phyloP scores from a whole-genome alignment of 2,329 filamentous ascomycete genomes.

The Monosporascus sp. region DNA sequence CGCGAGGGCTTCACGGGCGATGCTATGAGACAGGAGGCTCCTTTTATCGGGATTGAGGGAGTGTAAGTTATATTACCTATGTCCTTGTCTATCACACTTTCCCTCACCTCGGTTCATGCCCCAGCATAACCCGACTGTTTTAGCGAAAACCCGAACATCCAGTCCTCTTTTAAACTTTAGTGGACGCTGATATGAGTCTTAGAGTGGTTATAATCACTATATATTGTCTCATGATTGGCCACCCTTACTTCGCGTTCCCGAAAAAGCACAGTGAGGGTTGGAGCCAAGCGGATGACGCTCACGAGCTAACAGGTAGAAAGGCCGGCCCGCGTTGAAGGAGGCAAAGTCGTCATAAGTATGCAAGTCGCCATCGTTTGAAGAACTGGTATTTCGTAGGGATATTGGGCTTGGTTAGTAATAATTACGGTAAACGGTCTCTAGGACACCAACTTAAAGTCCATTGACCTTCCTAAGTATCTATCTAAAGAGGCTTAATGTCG shows the following conservation, averaged over 20 bases:
- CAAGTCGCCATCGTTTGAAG: no score
- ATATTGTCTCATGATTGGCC: conserved; percentile 12
- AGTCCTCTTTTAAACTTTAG: no score
- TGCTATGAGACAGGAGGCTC: conserved; percentile 41
- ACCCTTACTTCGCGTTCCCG: conserved; percentile 1
- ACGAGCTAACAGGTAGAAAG: not conserved
- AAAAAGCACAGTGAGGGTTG: not conserved
- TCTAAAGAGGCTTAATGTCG: no score
- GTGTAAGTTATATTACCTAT: conserved; percentile 13
- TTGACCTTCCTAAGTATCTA: no score
- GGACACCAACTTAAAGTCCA: no score
- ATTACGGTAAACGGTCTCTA: no score
- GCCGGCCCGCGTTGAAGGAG: no score
- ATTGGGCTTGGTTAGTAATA: no score
- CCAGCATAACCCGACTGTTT: no score
- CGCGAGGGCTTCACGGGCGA: conserved; percentile 49
- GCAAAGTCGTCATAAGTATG: no score
- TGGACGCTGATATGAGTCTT: not conserved
- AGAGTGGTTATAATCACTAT: conserved; percentile 7
- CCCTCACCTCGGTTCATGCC: no score
- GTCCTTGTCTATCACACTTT: not conserved
- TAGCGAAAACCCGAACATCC: not conserved
- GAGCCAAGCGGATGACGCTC: not conserved
- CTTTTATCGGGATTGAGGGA: conserved; percentile 47
- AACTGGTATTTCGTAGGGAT: no score